A percentile compares a stretch with the other conserved stretches of the same genome.
phyloP scores from a whole-genome alignment of 2,329 filamentous ascomycete genomes.

The Chalara sp. region DNA sequence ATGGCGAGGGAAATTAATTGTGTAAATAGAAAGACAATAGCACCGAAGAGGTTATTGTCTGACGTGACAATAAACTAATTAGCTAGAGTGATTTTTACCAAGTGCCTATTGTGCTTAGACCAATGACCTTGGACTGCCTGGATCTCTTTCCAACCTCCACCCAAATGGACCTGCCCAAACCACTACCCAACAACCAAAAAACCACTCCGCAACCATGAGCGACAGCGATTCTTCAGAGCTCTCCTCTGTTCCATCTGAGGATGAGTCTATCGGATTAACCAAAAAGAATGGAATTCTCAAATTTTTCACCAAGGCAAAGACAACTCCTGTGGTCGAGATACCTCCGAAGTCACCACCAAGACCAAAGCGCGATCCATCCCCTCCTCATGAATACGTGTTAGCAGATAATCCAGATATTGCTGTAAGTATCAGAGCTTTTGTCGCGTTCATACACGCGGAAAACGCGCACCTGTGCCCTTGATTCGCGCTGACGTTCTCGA shows the following conservation, averaged over 20 bases:
- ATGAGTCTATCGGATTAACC: constrained; percentile 44
- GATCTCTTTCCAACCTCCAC: constrained; percentile 8
- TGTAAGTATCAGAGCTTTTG: constrained; percentile 52
- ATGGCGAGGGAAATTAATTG: no score
- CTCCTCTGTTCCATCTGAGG: constrained; percentile 50
- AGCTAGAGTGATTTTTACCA: no score
- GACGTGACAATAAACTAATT: no score
- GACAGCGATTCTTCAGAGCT: constrained; percentile 60
- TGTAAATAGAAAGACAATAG: no score
- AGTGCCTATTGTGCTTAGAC: not conserved
- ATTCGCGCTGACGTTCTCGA: constrained; percentile 25
- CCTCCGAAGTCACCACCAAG: constrained; percentile 48
- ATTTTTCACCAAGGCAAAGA: constrained; percentile 54
- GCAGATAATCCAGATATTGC: constrained; percentile 90
- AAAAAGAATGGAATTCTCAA: constrained; percentile 55
- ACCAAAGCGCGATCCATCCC: constrained; percentile 78
- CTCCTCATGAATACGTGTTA: constrained; percentile 81
- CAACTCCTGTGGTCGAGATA: constrained; percentile 43
- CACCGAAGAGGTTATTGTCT: no score
- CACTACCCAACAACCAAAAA: constrained; percentile 7
- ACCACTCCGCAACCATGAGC: constrained; percentile 26
- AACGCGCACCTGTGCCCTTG: constrained; percentile 38
- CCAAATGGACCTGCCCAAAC: constrained; percentile 8
- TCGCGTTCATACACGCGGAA: constrained; percentile 44
- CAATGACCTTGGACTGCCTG: not conserved